phyloP scores from a whole-genome alignment of 495 filamentous ascomycete genomes.

The Hypoxylon trugodes region DNA sequence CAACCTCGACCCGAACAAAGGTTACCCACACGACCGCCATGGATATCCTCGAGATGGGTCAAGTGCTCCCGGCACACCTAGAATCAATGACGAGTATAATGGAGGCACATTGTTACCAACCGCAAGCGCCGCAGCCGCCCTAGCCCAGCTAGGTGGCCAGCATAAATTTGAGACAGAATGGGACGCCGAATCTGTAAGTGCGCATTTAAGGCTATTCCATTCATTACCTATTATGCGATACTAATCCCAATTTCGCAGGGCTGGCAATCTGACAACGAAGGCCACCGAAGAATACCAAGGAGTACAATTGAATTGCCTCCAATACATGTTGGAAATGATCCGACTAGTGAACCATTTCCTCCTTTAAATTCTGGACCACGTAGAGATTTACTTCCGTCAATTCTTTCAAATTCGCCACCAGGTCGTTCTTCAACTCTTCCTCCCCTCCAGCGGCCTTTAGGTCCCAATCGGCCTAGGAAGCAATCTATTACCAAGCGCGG shows the following conservation, averaged over 20 bases:
- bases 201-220: not conserved
- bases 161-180: slow-evolving; percentile 82
- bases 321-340: slow-evolving; percentile 68
- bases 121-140: slow-evolving; percentile 82
- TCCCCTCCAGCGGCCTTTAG: slow-evolving; percentile 71
- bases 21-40: slow-evolving; percentile 53
- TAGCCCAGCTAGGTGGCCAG: slow-evolving; percentile 83
- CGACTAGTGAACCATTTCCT: slow-evolving; percentile 74
- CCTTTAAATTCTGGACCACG: slow-evolving; percentile 64
- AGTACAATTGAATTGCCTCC: slow-evolving; percentile 79
- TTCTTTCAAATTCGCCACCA: slow-evolving; percentile 81
- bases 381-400: slow-evolving; percentile 80
- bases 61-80: slow-evolving; percentile 75
- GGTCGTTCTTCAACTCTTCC: slow-evolving; percentile 87
- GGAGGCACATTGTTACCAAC: slow-evolving; percentile 68
- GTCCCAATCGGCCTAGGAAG: slow-evolving; percentile 77
- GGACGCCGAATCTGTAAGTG: slow-evolving; percentile 82
- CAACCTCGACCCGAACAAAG: slow-evolving; percentile 44
- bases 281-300: slow-evolving; percentile 57
- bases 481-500: slow-evolving; percentile 81
- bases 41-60: slow-evolving; percentile 69
- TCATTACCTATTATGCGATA: slow-evolving; percentile 10
- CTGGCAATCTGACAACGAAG: slow-evolving; percentile 76
- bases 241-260: slow-evolving; percentile 60
- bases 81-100: slow-evolving; percentile 74